These are phyloP conservation scores for Alternaria sp. DNA, from an alignment of 2,329 filamentous ascomycete genomes.

Conservation along the genomic window DNA sequence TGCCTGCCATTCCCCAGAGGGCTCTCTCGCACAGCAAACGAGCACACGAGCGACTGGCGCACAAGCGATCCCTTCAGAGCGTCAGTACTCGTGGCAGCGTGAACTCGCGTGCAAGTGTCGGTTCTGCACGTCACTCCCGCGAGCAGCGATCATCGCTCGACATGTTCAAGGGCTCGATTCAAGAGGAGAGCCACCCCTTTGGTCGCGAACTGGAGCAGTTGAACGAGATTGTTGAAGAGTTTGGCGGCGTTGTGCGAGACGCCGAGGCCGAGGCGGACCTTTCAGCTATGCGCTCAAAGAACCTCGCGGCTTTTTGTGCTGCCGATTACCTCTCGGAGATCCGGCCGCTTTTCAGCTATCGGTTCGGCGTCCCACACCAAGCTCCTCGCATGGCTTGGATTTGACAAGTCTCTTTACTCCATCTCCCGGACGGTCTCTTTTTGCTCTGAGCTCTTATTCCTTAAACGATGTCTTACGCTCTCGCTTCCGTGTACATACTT, in stretches of 20 bases:
- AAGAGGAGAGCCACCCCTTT: slow-evolving; percentile 73
- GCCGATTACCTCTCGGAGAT: slow-evolving; percentile 88
- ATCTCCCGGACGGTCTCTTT: slow-evolving; percentile 13
- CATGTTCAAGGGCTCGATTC: slow-evolving; percentile 51
- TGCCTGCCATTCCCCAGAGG: slow-evolving; percentile 77
- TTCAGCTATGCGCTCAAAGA: slow-evolving; percentile 71
- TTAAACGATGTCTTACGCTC: slow-evolving; percentile 25
- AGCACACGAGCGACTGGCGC: slow-evolving; percentile 77
- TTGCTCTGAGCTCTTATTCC: slow-evolving; percentile 19
- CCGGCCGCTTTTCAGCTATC: slow-evolving; percentile 62
- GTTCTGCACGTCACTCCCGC: slow-evolving; percentile 63
- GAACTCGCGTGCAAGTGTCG: slow-evolving; percentile 55
- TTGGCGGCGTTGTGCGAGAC: slow-evolving; percentile 66
- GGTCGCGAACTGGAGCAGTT: slow-evolving; percentile 90
- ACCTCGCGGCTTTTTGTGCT: slow-evolving; percentile 76
- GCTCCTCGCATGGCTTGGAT: slow-evolving; percentile 49
- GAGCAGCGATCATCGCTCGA: slow-evolving; percentile 62
- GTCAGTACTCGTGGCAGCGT: slow-evolving; percentile 35
- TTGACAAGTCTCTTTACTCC: slow-evolving; percentile 25
- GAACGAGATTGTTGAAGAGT: slow-evolving; percentile 91
- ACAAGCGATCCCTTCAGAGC: slow-evolving; percentile 67
- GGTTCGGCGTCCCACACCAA: slow-evolving; percentile 33
- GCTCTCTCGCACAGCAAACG: slow-evolving; percentile 90
- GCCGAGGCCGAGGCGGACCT: slow-evolving; percentile 77
- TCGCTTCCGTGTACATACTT: slow-evolving; percentile 33